Evolutionary conservation across 768 basidiomycete species (phyloP).

Genomic region (Termitomyces sp.): DNA sequence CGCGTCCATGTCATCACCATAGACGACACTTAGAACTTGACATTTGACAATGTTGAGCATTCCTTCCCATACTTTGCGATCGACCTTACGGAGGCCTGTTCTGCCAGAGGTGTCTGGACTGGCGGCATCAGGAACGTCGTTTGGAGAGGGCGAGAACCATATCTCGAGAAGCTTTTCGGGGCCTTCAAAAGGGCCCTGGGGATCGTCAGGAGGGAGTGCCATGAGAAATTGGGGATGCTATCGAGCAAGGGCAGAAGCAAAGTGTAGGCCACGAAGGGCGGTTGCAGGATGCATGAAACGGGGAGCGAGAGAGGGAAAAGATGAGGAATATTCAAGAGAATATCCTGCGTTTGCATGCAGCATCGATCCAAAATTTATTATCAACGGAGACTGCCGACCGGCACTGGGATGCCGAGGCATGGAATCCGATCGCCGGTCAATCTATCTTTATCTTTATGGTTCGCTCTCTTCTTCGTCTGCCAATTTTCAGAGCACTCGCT

Average conservation of each 20-base stretch:
- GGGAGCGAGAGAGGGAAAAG: conserved; percentile 11
- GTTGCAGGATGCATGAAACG: conserved; percentile 39
- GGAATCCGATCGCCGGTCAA: not conserved
- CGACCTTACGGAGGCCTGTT: conserved; percentile 72
- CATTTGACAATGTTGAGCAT: conserved; percentile 97
- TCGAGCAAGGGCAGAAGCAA: conserved; percentile 37
- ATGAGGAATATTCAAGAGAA: conserved; percentile 7
- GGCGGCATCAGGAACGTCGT: conserved; percentile 44
- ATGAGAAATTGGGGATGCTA: conserved; percentile 38
- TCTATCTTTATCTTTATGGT: not conserved
- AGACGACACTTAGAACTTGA: conserved; percentile 86
- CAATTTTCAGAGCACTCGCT: conserved; percentile 38
- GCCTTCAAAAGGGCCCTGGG: conserved; percentile 73
- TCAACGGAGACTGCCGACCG: not conserved
- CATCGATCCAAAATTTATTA: conserved; percentile 4
- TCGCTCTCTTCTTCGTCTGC: conserved; percentile 32
- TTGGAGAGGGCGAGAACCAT: conserved; percentile 87
- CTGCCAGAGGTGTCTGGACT: conserved; percentile 31
- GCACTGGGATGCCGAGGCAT: conserved; percentile 1
- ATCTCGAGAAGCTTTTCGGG: conserved; percentile 95
- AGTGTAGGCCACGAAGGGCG: conserved; percentile 19
- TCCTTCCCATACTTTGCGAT: conserved; percentile 82
- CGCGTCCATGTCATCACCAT: conserved; percentile 89
- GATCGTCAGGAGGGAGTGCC: conserved; percentile 26
- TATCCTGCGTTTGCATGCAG: not conserved